phyloP scores from a whole-genome alignment of 1,284 basidiomycete species.

The Abortiporus biennis region DNA sequence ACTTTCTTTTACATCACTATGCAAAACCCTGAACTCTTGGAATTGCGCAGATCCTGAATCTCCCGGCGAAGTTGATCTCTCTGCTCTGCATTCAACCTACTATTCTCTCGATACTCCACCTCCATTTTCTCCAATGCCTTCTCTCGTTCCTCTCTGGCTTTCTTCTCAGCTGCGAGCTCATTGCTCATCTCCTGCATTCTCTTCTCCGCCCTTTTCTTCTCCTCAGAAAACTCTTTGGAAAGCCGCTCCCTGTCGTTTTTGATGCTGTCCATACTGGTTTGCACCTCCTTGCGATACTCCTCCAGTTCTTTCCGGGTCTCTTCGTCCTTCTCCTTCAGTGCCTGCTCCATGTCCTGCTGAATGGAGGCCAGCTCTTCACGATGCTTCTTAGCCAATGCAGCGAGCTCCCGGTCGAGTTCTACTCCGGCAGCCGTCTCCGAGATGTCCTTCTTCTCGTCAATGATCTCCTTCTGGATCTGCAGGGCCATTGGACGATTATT shows the following conservation, averaged over 20 bases:
- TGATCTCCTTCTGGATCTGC: slow-evolving; percentile 10
- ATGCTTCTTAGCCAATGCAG: slow-evolving; percentile 26
- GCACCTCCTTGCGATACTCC: neutral
- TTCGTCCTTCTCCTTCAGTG: neutral
- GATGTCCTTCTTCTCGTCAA: slow-evolving; percentile 28
- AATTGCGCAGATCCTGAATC: too few relatives aligned
- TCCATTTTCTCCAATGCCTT: slow-evolving; percentile 3
- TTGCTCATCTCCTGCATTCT: slow-evolving; percentile 1
- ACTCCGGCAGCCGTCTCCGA: slow-evolving; percentile 29
- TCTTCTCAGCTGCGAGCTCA: neutral
- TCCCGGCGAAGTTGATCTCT: too few relatives aligned
- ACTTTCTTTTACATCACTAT: too few relatives aligned
- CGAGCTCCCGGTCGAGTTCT: slow-evolving; percentile 20
- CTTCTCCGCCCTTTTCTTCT: slow-evolving; percentile 2
- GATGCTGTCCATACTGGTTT: neutral
- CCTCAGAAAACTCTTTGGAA: neutral
- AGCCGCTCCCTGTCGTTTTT: neutral
- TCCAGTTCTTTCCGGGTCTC: slow-evolving; percentile 3
- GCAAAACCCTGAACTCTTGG: too few relatives aligned
- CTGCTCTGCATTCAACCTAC: too few relatives aligned
- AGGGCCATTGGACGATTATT: slow-evolving; percentile 5
- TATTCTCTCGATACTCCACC: too few relatives aligned
- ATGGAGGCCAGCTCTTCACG: slow-evolving; percentile 28
- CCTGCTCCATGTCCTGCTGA: slow-evolving; percentile 4
- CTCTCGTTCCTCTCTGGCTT: slow-evolving; percentile 1